These are phyloP conservation scores for Pelargonium citronellum DNA, from an alignment of 441 rosid species.

Conservation along the genomic window DNA sequence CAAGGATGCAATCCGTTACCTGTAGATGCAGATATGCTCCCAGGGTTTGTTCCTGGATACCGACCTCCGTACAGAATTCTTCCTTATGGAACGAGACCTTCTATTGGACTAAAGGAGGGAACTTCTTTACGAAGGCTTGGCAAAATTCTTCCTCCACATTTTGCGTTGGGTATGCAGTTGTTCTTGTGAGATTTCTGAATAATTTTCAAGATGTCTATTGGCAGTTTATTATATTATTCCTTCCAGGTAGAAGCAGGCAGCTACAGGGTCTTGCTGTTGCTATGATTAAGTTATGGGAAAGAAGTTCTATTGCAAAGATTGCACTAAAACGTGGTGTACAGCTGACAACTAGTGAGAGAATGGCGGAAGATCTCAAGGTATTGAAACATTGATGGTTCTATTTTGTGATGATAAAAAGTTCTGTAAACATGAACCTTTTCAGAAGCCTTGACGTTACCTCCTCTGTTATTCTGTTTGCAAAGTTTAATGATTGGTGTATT, in stretches of 20 bases:
- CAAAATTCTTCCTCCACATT: slow-evolving; percentile 80
- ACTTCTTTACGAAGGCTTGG: slow-evolving; percentile 78
- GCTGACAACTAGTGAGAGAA: slow-evolving; percentile 91
- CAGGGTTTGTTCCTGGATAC: slow-evolving; percentile 61
- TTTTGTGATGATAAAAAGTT: neutral
- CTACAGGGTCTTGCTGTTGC: slow-evolving; percentile 85
- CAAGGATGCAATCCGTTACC: slow-evolving; percentile 72
- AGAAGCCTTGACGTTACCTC: neutral
- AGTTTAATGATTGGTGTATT: neutral
- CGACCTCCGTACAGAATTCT: slow-evolving; percentile 86
- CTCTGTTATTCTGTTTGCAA: neutral
- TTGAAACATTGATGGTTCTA: slow-evolving; percentile 7
- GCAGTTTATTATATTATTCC: slow-evolving; percentile 19
- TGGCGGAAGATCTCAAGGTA: slow-evolving; percentile 96
- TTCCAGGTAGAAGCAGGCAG: slow-evolving; percentile 78
- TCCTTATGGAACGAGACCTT: slow-evolving; percentile 79
- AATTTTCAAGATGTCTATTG: slow-evolving; percentile 15
- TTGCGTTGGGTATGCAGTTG: slow-evolving; percentile 64
- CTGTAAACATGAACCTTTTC: neutral
- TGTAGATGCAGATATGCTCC: slow-evolving; percentile 90
- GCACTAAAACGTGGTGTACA: slow-evolving; percentile 90
- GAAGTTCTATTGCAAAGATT: slow-evolving; percentile 73
- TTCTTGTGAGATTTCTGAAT: neutral
- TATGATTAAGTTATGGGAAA: slow-evolving; percentile 72
- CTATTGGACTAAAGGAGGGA: slow-evolving; percentile 59